Evolutionary conservation across 2,329 filamentous ascomycete genomes (phyloP).

Genomic region (Geoglossum cookeanum): DNA sequence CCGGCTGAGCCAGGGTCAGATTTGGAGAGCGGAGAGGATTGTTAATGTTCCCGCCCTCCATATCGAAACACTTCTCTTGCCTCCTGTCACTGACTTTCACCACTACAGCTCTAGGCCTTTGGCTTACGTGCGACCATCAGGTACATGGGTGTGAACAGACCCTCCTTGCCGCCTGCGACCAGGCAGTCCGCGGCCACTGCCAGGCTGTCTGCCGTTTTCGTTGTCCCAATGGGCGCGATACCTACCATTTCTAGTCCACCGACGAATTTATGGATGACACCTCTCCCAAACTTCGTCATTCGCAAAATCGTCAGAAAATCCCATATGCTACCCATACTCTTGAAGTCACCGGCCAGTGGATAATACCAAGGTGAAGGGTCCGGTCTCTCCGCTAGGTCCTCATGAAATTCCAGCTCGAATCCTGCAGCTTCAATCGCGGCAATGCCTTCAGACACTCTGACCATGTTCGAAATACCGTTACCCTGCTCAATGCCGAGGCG

Average conservation of each 20-base stretch:
- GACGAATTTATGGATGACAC: conserved; percentile 55
- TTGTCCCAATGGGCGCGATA: conserved; percentile 63
- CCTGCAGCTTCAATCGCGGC: conserved; percentile 72
- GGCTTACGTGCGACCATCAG: conserved; percentile 90
- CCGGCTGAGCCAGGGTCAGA: no score
- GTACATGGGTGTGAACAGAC: conserved; percentile 98
- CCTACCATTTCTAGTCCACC: conserved; percentile 56
- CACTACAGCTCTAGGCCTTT: conserved; percentile 3
- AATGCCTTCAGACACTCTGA: conserved; percentile 62
- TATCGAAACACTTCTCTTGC: no score
- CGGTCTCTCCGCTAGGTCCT: conserved; percentile 64
- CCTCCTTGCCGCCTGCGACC: conserved; percentile 67
- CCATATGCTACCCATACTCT: conserved; percentile 58
- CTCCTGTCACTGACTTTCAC: background rate
- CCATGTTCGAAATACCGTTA: conserved; percentile 96
- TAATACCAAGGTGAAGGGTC: conserved; percentile 85
- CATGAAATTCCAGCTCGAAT: conserved; percentile 64
- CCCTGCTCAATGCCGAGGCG: conserved; percentile 89
- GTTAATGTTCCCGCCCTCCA: no score
- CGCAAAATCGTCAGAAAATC: conserved; percentile 70
- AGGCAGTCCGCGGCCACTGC: conserved; percentile 66
- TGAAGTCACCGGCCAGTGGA: conserved; percentile 68
- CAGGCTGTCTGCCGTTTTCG: conserved; percentile 87
- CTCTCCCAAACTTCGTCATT: conserved; percentile 73
- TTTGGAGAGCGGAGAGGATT: no score